Base-by-base conservation (phyloP, 2,329 filamentous ascomycete species). In the Fusarium haematococcum region DNA sequence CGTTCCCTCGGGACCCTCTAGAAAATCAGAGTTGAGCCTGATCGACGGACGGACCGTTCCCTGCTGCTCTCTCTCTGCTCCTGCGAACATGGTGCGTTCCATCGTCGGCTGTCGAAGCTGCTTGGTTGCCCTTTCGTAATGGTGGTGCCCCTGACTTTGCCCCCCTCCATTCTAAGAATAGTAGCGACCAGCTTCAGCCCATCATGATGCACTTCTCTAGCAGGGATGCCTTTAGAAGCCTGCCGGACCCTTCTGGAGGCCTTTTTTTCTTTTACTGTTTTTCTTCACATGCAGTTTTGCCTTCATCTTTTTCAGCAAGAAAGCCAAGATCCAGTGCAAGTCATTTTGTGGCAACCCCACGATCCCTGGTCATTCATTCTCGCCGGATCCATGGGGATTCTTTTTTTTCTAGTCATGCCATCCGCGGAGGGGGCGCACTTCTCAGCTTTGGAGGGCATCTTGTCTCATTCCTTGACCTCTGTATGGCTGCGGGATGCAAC, bases 111-210 rank as follows among this genome's bases (percentile, higher is more conserved):
- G 50, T 32, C 62, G 60, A 48, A 41, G 35, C 62, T 59, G 64
- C 54, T 71, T 50, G 64, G 65, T 63, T 57, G 23, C 59, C 48
- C 16, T 41, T 41, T 73, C 67, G 58, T 72, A 58, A 71, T 65
- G 77, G 76, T 74, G 75, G 73, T 77, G 59, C 76, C 77, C 77
- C 77, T 79, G 75, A 77, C 77, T 79, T 78, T 78, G 75, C 76
- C 77, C 66, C 67, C 27, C 71, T 71, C 71, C 63, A 41, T 57
- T 69, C 76, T 70, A 79, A 78, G 77, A 79, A 79, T 79, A 78
- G 77, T 50, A 33, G n/a, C 33, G 14, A 39, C 48, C 54, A 35
- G 59, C 64, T 65, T 16, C 39, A 56, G 35, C 35, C 37, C 52
- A 37, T 43, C 37, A 13, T 16, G 39, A 20, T 56, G 52, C 67